phyloP scores from a whole-genome alignment of 306 rosid genomes.

The Adenanthera pavonina region DNA sequence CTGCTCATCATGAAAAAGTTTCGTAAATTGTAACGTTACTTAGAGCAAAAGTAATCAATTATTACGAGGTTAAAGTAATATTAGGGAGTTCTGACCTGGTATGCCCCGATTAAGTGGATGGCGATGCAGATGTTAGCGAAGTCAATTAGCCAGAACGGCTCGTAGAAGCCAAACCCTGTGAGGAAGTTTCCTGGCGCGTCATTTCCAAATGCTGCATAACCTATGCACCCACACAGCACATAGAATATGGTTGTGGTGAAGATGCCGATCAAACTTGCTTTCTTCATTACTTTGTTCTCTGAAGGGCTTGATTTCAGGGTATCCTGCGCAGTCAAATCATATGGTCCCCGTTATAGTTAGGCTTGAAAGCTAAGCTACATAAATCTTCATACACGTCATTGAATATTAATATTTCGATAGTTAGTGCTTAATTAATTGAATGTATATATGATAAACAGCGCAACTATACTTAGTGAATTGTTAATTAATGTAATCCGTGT shows the following conservation, averaged over 20 bases:
- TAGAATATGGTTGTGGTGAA: constrained; percentile 83
- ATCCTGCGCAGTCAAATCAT: constrained; percentile 59
- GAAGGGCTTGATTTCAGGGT: constrained; percentile 83
- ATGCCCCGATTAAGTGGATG: constrained; percentile 83
- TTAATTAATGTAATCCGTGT: neutral
- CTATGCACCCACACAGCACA: constrained; percentile 79
- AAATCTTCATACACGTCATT: neutral
- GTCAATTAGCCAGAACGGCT: constrained; percentile 95
- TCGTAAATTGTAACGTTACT: neutral
- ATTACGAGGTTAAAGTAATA: neutral
- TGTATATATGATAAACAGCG: neutral
- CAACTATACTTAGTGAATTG: neutral
- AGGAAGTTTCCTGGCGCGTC: constrained; percentile 96
- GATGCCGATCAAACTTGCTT: constrained; percentile 75
- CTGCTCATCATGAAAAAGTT: constrained; percentile 42
- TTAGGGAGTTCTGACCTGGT: constrained; percentile 60
- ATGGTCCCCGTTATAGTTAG: neutral
- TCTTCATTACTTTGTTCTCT: constrained; percentile 88
- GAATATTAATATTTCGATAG: neutral
- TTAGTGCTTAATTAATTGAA: neutral
- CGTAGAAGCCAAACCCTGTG: constrained; percentile 98
- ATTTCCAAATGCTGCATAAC: constrained; percentile 97
- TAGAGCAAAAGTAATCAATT: neutral
- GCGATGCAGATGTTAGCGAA: constrained; percentile 89
- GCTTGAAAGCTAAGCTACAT: constrained; percentile 1